Evolutionary conservation across 2,329 filamentous ascomycete species (phyloP), one percentile per base, ranked within the genome.

Genomic region (Fusarium veterinarium): DNA sequence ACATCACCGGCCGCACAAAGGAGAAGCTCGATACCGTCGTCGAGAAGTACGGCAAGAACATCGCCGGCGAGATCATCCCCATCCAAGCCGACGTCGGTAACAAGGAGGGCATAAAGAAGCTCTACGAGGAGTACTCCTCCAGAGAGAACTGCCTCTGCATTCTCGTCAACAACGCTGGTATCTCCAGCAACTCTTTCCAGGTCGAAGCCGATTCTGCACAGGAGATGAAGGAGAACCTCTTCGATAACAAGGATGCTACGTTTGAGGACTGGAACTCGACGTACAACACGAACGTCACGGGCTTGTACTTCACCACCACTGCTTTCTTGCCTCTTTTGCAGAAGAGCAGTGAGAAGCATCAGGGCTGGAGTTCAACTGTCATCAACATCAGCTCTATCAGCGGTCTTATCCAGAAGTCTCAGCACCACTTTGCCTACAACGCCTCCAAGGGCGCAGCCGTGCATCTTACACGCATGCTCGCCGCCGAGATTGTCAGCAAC

Each of bases 251-350:
- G 62, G 76, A 80, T 3, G 79, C 82, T 6, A 89, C 83, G 0
- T 86, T 93, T 63, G 89, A 93, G 38, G 89, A 92, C 75, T 96
- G 93, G 94, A 87, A 86, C n/a, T 82, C 87, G 44, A 89, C 90
- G 0, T 95, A 92, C 84, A 88, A 89, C 65, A 93, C 92, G 25
- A 95, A 97, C 72, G 93, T 95, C 16, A 89, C 93, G 37, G 89
- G 88, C 67, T 85, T 90, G 62, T 92, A 90, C 83, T 92, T 91
- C 72, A 85, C 89, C 55, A 91, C 90, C 0, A 86, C 91, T 55
- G 87, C 89, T 0, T 86, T 92, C 48, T 87, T 90, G 3, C 90
- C 91, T 1, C 83, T 92, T 8, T 84, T 93, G 56, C 87, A 91
- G 77, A 85, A 85, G 28, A 83, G 75, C 75, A 86, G 76, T 74